Evolutionary conservation across 2,329 filamentous ascomycete genomes (phyloP), one percentile per base, ranked within the genome.

Genomic region (Blumeria hordei): DNA sequence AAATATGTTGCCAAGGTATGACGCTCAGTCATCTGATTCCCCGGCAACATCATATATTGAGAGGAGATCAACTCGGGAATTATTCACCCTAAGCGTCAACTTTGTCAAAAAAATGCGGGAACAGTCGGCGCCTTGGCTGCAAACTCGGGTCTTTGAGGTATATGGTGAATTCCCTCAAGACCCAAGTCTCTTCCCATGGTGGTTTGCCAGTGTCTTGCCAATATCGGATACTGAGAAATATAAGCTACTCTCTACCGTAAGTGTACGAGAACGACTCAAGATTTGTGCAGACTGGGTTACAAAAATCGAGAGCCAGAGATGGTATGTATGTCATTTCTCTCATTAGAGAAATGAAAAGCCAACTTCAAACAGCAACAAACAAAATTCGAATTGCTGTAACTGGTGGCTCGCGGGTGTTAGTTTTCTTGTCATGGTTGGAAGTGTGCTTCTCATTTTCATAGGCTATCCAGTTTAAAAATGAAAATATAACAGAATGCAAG

Each of bases 171-270:
- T 81, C 18, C 88, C 87, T 0, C 54, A 59, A 14, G 85, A 94
- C 62, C 80, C 86, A 0, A 80, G 80, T 3, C 66, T 78, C 1
- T 92, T 94, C 60, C 85, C 88, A 0, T 94, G 88, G 74, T 95
- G 88, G 88, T 83, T 94, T 60, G 88, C 84, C 9, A 85, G 79
- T 63, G 80, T 92, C 18, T 68, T 94, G 11, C 87, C 87, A 0
- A 79, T 92, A 39, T 74, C 76, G 12, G 84, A 92, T 32, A 70
- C 78, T 33, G 83, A 92, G 62, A 93, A 90, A 65, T 93, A 94
- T 60, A 72, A 75, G 11, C 69, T 95, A 18, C 69, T 95, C 12
- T 72, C 73, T 11, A 83, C 82, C 5, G 80, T 74, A 3, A 90
- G 84, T 60, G 86, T 94, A 4, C 74, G 88, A 57, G 80, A 88